A percentile compares a stretch with the other conserved stretches of the same genome.
These are phyloP conservation scores for Neurospora sp. DNA, from an alignment of 2,329 filamentous ascomycete genomes.

Conservation along the genomic window DNA sequence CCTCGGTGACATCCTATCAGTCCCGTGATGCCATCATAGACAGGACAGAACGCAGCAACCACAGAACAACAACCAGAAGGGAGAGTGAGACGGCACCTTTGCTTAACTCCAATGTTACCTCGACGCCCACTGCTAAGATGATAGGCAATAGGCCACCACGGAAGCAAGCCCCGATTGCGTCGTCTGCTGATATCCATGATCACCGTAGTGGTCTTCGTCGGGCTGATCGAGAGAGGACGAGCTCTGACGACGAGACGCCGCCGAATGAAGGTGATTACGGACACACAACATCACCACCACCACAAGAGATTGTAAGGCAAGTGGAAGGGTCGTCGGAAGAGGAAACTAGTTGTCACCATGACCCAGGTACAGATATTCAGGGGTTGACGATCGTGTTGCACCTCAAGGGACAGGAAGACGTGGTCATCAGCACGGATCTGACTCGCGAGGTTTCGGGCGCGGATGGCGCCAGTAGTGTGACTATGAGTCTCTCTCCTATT, in stretches of 20 bases:
- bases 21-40: neutral
- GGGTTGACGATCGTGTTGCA: constrained; percentile 43
- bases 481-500: neutral
- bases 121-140: neutral
- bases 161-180: neutral
- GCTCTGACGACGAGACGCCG: neutral
- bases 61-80: neutral
- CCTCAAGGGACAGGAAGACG: constrained; percentile 37
- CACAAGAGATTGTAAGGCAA: neutral
- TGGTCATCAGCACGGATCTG: constrained; percentile 42
- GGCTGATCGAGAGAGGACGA: constrained; percentile 6
- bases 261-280: neutral
- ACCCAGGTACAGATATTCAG: constrained; percentile 33
- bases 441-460: constrained; percentile 7
- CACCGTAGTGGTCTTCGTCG: neutral
- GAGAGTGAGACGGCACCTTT: neutral
- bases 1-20: neutral
- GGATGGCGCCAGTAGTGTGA: neutral
- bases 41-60: neutral
- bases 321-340: neutral
- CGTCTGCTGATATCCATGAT: neutral
- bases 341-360: constrained; percentile 13
- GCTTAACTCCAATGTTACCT: neutral
- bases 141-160: neutral
- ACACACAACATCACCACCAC: neutral